phyloP scores from a whole-genome alignment of 441 rosid genomes.

The Metrosideros polymorpha region DNA sequence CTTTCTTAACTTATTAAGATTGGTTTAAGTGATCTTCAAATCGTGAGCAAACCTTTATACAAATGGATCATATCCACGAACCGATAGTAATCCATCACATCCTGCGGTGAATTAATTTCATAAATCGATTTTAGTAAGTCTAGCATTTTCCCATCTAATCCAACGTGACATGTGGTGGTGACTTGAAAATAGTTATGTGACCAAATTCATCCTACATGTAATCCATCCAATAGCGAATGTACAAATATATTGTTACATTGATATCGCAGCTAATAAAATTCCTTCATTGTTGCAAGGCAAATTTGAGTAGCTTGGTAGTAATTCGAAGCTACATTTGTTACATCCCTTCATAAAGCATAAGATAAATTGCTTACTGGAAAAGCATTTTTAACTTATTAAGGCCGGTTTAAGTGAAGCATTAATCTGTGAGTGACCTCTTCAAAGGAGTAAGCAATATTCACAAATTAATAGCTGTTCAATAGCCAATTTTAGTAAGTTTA shows the following conservation, averaged over 20 bases:
- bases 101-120: background rate
- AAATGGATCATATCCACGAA: background rate
- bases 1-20: background rate
- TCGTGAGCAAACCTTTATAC: background rate
- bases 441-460: no score
- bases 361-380: no score
- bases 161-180: background rate
- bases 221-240: background rate
- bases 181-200: background rate
- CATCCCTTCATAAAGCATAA: background rate
- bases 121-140: background rate
- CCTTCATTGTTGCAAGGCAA: background rate
- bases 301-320: background rate
- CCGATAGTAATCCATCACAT: fast-evolving
- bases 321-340: background rate
- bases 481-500: no score
- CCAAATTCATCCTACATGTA: background rate
- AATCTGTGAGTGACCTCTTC: no score
- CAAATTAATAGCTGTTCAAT: no score
- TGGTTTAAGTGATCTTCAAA: background rate
- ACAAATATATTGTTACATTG: no score
- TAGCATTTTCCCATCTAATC: background rate
- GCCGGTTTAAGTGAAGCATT: no score
- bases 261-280: no score
- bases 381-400: no score